Base-by-base conservation (phyloP, 2,329 filamentous ascomycete genomes). In the Onygenales sp. region DNA sequence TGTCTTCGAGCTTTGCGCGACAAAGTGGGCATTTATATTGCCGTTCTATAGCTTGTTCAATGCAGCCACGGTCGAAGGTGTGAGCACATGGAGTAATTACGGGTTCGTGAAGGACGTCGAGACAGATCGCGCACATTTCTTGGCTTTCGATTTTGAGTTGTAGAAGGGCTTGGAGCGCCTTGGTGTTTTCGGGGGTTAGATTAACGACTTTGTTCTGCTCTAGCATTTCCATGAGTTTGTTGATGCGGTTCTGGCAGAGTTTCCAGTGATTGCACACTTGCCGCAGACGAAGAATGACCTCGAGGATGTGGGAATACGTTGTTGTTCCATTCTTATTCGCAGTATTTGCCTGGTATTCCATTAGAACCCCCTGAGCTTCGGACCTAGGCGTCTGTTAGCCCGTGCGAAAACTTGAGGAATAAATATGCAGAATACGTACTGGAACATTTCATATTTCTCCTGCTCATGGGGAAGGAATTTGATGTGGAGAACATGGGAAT, bases 241-340 rank as follows among this genome's bases (percentile, higher is more conserved):
- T 78, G n/a, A 94, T 78, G 10, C 87, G 83, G 35, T 86, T 78
- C 49, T 84, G 85, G 63, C 87, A 89, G 9, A 96, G 78, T 7
- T 85, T 84, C 88, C 89, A 94, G 66, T 95, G 90, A 59, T 92
- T 90, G 70, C 90, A 95, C 66, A 87, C 80, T 70, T 95, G 90
- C 14, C 91, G 82, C 59, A 95, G 80, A 10, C 91, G 84, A 5
- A 95, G 79, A 4, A 95, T 77, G 13, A 90, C 81, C 68, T 95
- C 89, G 9, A 95, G 78, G 1, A 95, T 77, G 61, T 85, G 81
- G 7, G 86, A 83, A 64, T 93, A 94, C 1, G 78, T 78, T 2
- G 81, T 75, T 61, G 76, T 68, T 42, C 71, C 71, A 31, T 67
- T 65, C 58, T 67, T 63, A 61, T 68, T 66, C 21, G 35, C 38